Evolutionary conservation across 352 stramenopile genomes (phyloP).

Genomic region (Phytophthora meadii): DNA sequence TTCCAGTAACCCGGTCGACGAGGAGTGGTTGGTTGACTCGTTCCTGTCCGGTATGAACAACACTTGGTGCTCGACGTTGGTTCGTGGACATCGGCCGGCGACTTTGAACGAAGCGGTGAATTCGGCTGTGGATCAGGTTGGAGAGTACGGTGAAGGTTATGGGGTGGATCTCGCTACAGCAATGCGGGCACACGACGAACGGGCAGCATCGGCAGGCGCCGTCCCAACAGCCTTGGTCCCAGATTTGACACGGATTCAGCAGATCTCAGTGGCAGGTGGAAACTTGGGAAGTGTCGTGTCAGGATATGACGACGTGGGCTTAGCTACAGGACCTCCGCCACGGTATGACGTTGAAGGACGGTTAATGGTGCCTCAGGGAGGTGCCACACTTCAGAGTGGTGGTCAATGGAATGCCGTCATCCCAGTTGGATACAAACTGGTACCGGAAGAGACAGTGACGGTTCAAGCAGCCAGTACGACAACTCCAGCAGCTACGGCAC

Average conservation of each 20-base stretch:
- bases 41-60: constrained; percentile 1
- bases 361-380: neutral
- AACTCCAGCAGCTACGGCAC: no score
- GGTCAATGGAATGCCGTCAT: constrained; percentile 6
- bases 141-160: constrained; percentile 1
- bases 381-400: neutral
- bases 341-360: constrained; percentile 8
- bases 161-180: neutral
- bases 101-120: neutral
- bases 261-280: neutral
- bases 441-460: neutral
- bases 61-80: neutral
- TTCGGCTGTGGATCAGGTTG: neutral
- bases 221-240: neutral
- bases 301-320: neutral
- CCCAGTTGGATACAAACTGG: constrained; percentile 1
- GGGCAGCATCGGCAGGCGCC: neutral
- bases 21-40: neutral
- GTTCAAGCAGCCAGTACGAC: neutral
- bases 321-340: neutral
- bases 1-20: neutral
- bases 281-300: no score
- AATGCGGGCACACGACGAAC: neutral
- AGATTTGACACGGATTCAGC: no score
- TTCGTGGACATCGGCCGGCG: neutral